Conservation (phyloP, 2,329 filamentous ascomycete genomes). For the Penicillium brasilianum region DNA sequence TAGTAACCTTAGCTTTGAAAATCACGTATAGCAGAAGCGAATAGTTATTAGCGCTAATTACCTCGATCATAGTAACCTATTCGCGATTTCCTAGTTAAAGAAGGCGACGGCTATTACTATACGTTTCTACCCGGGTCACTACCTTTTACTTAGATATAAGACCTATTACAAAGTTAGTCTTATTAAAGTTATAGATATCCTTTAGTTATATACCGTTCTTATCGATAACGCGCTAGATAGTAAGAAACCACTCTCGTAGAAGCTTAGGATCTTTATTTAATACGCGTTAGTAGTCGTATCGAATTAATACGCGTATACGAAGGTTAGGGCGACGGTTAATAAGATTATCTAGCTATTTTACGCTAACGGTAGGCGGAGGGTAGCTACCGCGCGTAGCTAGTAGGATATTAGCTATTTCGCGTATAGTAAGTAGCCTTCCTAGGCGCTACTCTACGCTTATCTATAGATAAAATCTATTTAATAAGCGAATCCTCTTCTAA, state of each 20-base stretch:
- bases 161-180: conserved; percentile 14
- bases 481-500: background rate
- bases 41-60: conserved; percentile 1
- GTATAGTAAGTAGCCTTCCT: background rate
- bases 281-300: conserved; percentile 4
- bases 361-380: background rate
- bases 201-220: background rate
- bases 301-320: background rate
- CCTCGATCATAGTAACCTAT: background rate
- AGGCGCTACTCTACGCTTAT: background rate
- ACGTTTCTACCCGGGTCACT: conserved; percentile 12
- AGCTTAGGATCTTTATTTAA: background rate
- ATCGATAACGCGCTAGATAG: background rate
- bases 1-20: conserved; percentile 5
- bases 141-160: conserved; percentile 10
- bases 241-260: conserved; percentile 3
- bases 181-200: conserved; percentile 24
- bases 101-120: background rate
- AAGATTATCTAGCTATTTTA: conserved; percentile 1
- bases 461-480: conserved; percentile 7
- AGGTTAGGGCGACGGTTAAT: background rate
- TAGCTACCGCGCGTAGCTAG: background rate
- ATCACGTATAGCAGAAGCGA: conserved; percentile 10
- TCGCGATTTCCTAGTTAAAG: background rate
- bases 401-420: conserved; percentile 14